phyloP scores from a whole-genome alignment of 1,139 yeast species.

The Blastobotrys petasosporus region DNA sequence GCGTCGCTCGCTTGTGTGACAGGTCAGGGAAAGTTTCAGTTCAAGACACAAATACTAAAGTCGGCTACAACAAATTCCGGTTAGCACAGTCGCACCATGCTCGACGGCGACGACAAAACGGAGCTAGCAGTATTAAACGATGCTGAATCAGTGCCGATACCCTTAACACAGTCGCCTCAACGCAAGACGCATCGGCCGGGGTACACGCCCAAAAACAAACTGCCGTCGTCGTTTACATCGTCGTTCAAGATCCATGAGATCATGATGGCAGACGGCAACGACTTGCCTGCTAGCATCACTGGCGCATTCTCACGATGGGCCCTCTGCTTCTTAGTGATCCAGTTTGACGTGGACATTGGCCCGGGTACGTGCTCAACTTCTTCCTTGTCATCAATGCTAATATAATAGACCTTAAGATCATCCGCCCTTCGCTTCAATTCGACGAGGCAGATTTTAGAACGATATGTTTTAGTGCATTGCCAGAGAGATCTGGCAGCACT shows the following conservation, averaged over 20 bases:
- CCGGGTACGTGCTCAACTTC: constrained; percentile 17
- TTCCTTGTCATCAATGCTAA: background rate
- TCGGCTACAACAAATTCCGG: no score
- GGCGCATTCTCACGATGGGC: constrained; percentile 25
- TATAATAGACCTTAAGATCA: constrained; percentile 26
- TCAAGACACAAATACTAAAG: no score
- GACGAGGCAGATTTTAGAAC: constrained; percentile 28
- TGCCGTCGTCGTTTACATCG: constrained; percentile 27
- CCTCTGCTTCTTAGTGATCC: constrained; percentile 30
- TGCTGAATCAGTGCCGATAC: no score
- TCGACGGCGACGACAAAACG: no score
- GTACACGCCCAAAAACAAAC: constrained; percentile 1
- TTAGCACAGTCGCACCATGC: no score
- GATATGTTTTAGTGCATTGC: constrained; percentile 30
- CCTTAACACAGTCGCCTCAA: no score
- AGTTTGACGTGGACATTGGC: constrained; percentile 33
- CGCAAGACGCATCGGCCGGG: no score
- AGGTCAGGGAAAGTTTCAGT: no score
- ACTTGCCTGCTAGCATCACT: constrained; percentile 17
- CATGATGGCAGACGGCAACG: constrained; percentile 18
- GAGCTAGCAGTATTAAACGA: no score
- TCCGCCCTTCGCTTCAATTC: constrained; percentile 27
- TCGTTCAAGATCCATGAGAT: constrained; percentile 28
- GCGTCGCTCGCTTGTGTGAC: no score
- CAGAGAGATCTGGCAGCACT: constrained; percentile 22